A percentile compares a stretch with the other conserved stretches of the same genome.
Evolutionary conservation across 441 rosid genomes (phyloP).

Genomic region (Lepidium campestre): DNA sequence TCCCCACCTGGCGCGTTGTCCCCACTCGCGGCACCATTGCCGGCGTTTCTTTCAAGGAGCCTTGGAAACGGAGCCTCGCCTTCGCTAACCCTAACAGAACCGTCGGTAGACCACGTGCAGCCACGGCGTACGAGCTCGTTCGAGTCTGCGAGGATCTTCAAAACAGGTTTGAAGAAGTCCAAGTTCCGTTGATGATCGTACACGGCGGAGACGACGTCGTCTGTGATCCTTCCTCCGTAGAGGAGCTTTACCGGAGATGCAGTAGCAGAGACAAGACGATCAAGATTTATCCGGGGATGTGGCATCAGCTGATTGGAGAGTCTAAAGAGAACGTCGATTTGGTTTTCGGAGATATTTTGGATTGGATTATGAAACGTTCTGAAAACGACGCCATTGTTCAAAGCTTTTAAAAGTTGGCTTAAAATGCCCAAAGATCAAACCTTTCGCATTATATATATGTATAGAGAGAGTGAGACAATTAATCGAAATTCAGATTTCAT

Average conservation of each 20-base stretch:
- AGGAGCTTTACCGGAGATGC: constrained; percentile 65
- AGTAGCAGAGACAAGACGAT: constrained; percentile 64
- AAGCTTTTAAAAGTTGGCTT: background rate
- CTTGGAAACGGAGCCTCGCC: constrained; percentile 73
- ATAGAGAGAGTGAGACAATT: too few relatives aligned
- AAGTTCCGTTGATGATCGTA: constrained; percentile 60
- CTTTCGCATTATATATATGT: background rate
- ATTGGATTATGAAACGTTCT: constrained; percentile 62
- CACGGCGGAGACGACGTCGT: constrained; percentile 80
- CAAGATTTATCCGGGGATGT: constrained; percentile 62
- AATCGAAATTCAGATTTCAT: background rate
- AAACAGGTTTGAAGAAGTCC: constrained; percentile 75
- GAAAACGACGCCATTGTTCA: background rate
- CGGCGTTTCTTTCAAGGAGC: constrained; percentile 68
- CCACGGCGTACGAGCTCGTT: constrained; percentile 72
- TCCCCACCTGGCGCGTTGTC: constrained; percentile 84
- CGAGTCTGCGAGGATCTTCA: constrained; percentile 70
- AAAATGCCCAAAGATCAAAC: background rate
- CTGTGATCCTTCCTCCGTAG: constrained; percentile 66
- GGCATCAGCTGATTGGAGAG: constrained; percentile 89
- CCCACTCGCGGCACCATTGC: constrained; percentile 82
- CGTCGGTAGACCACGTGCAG: constrained; percentile 66
- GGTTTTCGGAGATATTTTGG: constrained; percentile 63
- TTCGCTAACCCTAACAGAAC: constrained; percentile 58
- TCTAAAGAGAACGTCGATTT: constrained; percentile 59